Base-by-base conservation (phyloP, 2,329 filamentous ascomycete species). In the Hypoxylon sp. region DNA sequence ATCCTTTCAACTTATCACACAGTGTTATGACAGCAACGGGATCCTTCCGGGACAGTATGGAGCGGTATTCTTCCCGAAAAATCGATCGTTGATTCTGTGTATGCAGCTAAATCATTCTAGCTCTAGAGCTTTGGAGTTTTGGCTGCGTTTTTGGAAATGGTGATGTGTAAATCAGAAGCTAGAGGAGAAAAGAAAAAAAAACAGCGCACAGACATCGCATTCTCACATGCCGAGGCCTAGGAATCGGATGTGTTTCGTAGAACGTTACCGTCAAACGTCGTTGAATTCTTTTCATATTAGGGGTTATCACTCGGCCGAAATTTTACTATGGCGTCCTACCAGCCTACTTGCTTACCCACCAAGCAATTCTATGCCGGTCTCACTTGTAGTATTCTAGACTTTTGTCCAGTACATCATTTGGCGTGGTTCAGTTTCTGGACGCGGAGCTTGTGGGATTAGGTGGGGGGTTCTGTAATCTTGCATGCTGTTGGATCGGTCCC, bases 181-280 rank as follows among this genome's bases (percentile, higher is more conserved):
- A n/a, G n/a, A n/a, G n/a, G n/a, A n/a, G n/a, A n/a, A 25, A 3
- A 20, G 20, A 5, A 12, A 12, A 23, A 36, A 31, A 16, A 19
- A 32, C 27, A 47, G 29, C 36, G 55, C 55, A 57, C 55, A 38
- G 55, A 57, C 45, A 19, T 19, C 8, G 7, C n/a, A 15, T 30
- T 58, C 40, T 51, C 29, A 52, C 44, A 52, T 52, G 35, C 47
- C 30, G 38, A 55, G 43, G 42, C 35, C 38, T 40, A 52, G 42
- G 46, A 55, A 50, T 52, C 26, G 38, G 36, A 47, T 41, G 46
- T 29, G 43, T 46, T 51, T 54, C 31, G 37, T 40, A 35, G 30
- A 29, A n/a, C n/a, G n/a, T n/a, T n/a, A n/a, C n/a, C n/a, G n/a
- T n/a, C n/a, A n/a, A n/a, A n/a, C n/a, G n/a, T n/a, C n/a, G n/a